Evolutionary conservation across 2,329 filamentous ascomycete species (phyloP).

Genomic region (Aspergillus niger): DNA sequence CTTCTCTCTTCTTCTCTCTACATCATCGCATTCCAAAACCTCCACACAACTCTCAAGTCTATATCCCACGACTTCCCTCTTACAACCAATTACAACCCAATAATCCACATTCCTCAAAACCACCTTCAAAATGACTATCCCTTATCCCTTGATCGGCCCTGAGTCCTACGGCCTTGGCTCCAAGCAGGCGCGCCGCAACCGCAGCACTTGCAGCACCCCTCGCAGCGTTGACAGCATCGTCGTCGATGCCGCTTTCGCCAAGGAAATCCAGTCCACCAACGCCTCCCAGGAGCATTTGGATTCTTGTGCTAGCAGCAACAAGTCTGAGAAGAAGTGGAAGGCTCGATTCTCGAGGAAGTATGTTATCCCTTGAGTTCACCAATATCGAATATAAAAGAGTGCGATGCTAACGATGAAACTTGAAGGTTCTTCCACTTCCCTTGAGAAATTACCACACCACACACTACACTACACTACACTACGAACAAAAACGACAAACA

Average conservation of each 20-base stretch:
- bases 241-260: not conserved
- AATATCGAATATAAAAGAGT: too few relatives aligned
- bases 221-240: not conserved
- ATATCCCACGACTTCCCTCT: not conserved
- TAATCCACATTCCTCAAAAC: not conserved
- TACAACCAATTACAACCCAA: not conserved
- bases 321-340: not conserved
- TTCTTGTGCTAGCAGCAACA: not conserved
- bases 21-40: not conserved
- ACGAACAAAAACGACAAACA: too few relatives aligned
- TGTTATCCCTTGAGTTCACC: not conserved
- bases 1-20: not conserved
- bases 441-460: too few relatives aligned
- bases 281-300: not conserved
- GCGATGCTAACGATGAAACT: too few relatives aligned
- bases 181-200: not conserved
- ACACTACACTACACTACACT: too few relatives aligned
- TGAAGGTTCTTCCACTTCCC: too few relatives aligned
- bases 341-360: not conserved
- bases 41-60: too few relatives aligned
- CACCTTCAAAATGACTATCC: not conserved
- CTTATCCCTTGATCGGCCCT: constrained; percentile 3
- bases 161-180: not conserved
- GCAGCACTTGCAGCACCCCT: not conserved
- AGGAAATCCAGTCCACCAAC: not conserved